Evolutionary conservation across 2,329 filamentous ascomycete species (phyloP), one percentile per base, ranked within the genome.

Genomic region (Apiospora arundinis): DNA sequence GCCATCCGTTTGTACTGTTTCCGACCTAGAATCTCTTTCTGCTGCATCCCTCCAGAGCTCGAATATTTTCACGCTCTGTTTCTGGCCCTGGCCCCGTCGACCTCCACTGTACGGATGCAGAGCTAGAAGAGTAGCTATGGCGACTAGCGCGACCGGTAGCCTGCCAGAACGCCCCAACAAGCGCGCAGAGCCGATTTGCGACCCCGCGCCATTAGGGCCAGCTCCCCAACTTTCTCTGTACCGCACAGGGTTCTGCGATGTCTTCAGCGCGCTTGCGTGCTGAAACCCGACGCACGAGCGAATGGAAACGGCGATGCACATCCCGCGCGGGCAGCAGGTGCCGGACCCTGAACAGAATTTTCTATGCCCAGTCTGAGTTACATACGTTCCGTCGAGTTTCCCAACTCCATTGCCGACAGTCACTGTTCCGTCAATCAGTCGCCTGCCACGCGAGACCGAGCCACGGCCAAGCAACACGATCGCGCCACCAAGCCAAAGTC

Each of bases 221-320:
- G 45, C 45, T 46, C 45, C 45, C 45, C 45, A 46, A 46, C 45
- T 46, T 21, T 46, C 14, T 46, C 45, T 46, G 45, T 46, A 46
- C 45, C 45, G 45, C 45, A 46, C 45, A 46, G 21, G 45, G 45
- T 46, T 46, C 45, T 46, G 45, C 45, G 45, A 46, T 46, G 45
- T 46, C 45, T 46, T 46, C 45, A 46, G 45, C 45, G 45, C 45
- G 45, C 45, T 46, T 32, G 18, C 56, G 56, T 65, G 40, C 56
- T 65, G 56, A 40, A 65, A 65, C 56, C 56, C 56, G 56, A 65
- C 56, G 56, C 56, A 65, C 40, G 28, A 65, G 56, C 28, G 56
- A 40, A 65, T 65, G 25, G 56, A 65, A 40, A 37, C 28, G 56
- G 56, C 40, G 56, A 65, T 65, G 56, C 56, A 65, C 40, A 32